Evolutionary conservation across 2,329 filamentous ascomycete genomes (phyloP), one percentile per base, ranked within the genome.

Genomic region (Penicillium sp.): DNA sequence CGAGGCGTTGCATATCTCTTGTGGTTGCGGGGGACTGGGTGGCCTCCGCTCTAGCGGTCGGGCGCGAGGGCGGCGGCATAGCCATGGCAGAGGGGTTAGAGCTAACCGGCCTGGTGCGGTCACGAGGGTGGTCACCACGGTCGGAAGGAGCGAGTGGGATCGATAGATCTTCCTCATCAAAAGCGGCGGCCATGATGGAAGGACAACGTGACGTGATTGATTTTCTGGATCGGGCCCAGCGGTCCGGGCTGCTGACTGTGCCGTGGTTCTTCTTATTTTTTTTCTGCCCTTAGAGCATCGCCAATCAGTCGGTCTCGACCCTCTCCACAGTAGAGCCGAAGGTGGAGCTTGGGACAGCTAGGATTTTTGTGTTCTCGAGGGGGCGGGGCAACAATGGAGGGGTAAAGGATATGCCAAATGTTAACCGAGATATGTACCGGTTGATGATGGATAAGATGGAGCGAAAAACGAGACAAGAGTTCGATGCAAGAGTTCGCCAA

Each of bases 121-220:
- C 64, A 59, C 66, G 69, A 37, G 58, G 64, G 48, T 57, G 67
- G 60, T 69, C 66, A 50, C 57, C 66, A 51, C 60, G 67, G 51
- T 69, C 68, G 58, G 67, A 62, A 51, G 70, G 55, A 51, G 69
- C 64, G 62, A 91, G 79, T 66, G 88, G 89, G 73, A 92, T 89
- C 75, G 89, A 89, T 63, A 92, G 85, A 78, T 92, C 89, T 79
- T 91, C 89, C 73, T 92, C 89, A 71, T 92, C 88, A 73, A 89
- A 89, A 65, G 72, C 72, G 57, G 72, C 71, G 54, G 72, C 72
- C 72, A 75, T 75, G 59, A 59, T 69, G 65, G 60, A 56, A 59
- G 61, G 65, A 64, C 62, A 70, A 66, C 67, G 69, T 72, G 70
- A 73, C 70, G 70, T 72, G 67, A 70, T 69, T 62, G 67, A 70